A percentile compares a stretch with the other conserved stretches of the same genome.
These are phyloP conservation scores for Hortiboletus campestris DNA, from an alignment of 768 basidiomycete genomes.

Conservation along the genomic window DNA sequence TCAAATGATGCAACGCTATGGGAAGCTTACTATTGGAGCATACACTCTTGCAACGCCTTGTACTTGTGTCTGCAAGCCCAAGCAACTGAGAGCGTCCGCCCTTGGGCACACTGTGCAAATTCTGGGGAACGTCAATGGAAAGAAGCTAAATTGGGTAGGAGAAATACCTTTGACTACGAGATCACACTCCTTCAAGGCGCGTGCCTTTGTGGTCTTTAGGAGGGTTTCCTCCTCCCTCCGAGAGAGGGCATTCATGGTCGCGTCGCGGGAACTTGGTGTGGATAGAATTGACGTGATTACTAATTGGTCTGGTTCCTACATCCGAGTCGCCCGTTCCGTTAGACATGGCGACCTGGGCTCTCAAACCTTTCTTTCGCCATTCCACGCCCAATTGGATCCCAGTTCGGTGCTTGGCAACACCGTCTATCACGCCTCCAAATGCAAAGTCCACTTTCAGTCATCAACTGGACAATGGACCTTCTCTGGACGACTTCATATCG, in stretches of 20 bases:
- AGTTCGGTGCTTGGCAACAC: slow-evolving; percentile 47
- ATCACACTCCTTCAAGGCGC: slow-evolving; percentile 79
- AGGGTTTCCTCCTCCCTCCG: slow-evolving; percentile 86
- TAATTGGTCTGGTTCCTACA: neutral
- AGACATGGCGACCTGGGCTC: slow-evolving; percentile 12
- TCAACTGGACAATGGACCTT: slow-evolving; percentile 62
- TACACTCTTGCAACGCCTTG: slow-evolving; percentile 70
- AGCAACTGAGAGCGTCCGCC: slow-evolving; percentile 78
- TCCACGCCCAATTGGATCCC: slow-evolving; percentile 15
- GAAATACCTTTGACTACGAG: slow-evolving; percentile 60
- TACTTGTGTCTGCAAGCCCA: slow-evolving; percentile 80
- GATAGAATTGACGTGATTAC: neutral
- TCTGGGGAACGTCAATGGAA: slow-evolving; percentile 41
- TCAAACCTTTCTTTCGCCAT: slow-evolving; percentile 14
- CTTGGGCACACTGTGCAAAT: slow-evolving; percentile 81
- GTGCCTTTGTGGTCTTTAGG: slow-evolving; percentile 75
- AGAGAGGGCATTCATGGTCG: slow-evolving; percentile 76
- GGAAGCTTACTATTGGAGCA: slow-evolving; percentile 69
- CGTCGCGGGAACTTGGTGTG: slow-evolving; percentile 3
- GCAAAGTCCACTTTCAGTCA: slow-evolving; percentile 47
- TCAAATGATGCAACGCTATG: neutral
- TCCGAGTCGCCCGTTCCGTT: neutral
- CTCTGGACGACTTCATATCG: slow-evolving; percentile 80
- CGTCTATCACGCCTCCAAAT: slow-evolving; percentile 26
- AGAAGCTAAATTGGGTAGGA: neutral